Base-by-base conservation (phyloP, 179 eudicot genomes). In the Beta lomatogona region DNA sequence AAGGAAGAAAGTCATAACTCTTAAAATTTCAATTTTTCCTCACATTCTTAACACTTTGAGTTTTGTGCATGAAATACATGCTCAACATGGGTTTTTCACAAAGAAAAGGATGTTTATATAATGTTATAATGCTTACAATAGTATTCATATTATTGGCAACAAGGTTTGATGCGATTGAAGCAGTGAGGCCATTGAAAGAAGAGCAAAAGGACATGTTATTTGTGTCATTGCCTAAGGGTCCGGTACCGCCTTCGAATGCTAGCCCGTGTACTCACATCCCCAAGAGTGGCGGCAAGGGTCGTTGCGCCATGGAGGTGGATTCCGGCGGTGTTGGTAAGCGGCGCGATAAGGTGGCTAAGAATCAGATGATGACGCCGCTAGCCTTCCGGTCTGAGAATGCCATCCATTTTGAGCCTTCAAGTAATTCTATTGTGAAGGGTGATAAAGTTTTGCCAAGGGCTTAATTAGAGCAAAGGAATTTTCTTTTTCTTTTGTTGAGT, bases 251-350 rank as follows among this genome's bases (percentile, higher is more conserved):
- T 70, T 74, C 86, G 1, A 59, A 12, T 3, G 21, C 82, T 46
- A 83, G 74, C 22, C 82, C 86, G 8, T 83, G 86, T 72, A 83
- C 86, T 12, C 11, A 22, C 79, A 79, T 79, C 22, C 83, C 86
- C 3, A 67, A 63, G 78, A 68, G 61, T 57, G 82, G 82, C 57
- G 72, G 82, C 12, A 74, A 59, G 55, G 86, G 83, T 14, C 77
- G 71, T 48, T 83, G 86, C 44, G 11, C 86, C 80, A 73, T 83
- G 72, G 67, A 71, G 72, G 71, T 79, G 72, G 77, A 83, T 21
- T 70, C 50, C 22, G 44, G 58, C 53, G 73, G 76, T 31, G 72
- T 31, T 7, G 16, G 13, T 58, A 25, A 22, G 2, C 21, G 16
- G 55, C 25, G 1, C 13, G 46, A 8, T 5, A 2, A 22, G 11